Percentiles rank a stretch among this genome's conserved stretches.
phyloP scores from a whole-genome alignment of 2,329 filamentous ascomycete genomes.

The Microdochium trichocladiopsis region DNA sequence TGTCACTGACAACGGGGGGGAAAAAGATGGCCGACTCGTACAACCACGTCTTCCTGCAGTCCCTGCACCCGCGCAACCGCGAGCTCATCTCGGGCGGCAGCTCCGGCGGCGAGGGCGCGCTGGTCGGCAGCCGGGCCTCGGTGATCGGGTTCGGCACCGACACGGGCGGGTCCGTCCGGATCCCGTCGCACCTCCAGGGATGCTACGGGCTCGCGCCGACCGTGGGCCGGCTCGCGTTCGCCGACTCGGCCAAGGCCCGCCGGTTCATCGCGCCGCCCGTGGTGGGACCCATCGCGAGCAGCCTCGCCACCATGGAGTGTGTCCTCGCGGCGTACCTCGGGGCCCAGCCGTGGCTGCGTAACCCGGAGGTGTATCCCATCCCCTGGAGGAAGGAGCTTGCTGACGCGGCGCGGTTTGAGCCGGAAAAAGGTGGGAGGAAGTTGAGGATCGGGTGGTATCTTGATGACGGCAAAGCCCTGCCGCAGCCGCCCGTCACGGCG shows the following conservation, averaged over 20 bases:
- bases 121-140: neutral
- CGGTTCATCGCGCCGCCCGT: neutral
- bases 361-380: neutral
- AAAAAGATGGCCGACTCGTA: neutral
- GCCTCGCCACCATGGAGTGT: neutral
- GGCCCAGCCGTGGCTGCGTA: neutral
- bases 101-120: neutral
- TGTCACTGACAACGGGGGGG: neutral
- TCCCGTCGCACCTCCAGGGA: neutral
- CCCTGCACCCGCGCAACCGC: neutral
- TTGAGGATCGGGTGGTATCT: neutral
- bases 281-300: neutral
- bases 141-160: neutral
- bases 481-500: neutral
- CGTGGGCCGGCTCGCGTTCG: neutral
- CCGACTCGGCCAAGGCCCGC: neutral
- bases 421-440: neutral
- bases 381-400: neutral
- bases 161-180: neutral
- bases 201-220: neutral
- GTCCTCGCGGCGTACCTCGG: neutral
- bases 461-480: neutral
- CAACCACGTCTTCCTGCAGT: neutral
- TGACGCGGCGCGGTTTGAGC: too few species aligned
- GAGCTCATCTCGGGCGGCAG: neutral